Conservation (phyloP, 1,139 yeast genomes). For the Pichia sp. region DNA sequence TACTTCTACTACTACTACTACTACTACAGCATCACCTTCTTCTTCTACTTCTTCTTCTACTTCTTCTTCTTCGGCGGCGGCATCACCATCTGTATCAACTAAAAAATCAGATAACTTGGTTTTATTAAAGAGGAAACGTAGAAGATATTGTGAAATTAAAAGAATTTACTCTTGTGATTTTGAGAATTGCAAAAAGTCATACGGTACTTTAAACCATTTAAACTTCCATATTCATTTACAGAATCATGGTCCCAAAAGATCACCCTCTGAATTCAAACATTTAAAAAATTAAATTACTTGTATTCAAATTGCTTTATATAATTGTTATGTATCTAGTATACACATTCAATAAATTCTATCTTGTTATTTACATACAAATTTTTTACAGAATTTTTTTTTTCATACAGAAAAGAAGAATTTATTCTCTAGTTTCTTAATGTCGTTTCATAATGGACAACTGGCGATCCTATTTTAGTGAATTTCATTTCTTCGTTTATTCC, state of each 20-base stretch:
- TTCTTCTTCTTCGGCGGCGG: no score
- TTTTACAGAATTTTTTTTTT: no score
- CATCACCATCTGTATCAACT: background rate
- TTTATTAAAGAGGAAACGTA: slow-evolving; percentile 45
- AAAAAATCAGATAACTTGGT: background rate
- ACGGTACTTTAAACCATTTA: slow-evolving; percentile 70
- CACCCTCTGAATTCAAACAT: slow-evolving; percentile 60
- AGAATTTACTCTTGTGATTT: slow-evolving; percentile 58
- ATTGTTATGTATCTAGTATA: no score
- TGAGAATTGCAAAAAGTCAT: slow-evolving; percentile 60
- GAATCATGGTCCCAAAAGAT: slow-evolving; percentile 63
- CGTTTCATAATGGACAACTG: no score
- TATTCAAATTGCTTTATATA: no score
- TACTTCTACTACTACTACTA: no score
- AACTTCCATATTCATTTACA: slow-evolving; percentile 73
- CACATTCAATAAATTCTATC: no score
- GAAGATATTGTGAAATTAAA: slow-evolving; percentile 66
- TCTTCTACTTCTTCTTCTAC: background rate
- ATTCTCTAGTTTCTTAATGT: no score
- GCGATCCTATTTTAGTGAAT: no score
- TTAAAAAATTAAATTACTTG: background rate
- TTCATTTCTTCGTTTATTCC: no score
- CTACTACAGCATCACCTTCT: background rate
- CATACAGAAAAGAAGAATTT: no score
- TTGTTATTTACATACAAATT: no score